A percentile compares a stretch with the other conserved stretches of the same genome.
These are phyloP conservation scores for Pestalotiopsis sp. DNA, from an alignment of 2,329 filamentous ascomycete species.

Conservation along the genomic window DNA sequence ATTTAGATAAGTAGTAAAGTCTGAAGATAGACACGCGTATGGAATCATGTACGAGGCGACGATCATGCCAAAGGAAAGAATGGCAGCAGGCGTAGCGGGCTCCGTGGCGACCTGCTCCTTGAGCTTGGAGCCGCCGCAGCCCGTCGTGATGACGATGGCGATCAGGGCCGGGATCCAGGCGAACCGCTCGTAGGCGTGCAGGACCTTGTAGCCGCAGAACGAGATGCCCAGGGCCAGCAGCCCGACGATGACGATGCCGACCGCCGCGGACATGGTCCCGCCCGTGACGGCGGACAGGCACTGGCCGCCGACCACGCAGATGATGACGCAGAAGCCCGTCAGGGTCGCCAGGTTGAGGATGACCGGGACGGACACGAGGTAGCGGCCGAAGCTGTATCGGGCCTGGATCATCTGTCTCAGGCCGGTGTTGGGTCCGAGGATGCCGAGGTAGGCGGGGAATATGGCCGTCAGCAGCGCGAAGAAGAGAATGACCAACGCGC, in stretches of 20 bases:
- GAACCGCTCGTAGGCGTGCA: slow-evolving; percentile 61
- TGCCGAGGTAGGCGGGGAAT: slow-evolving; percentile 58
- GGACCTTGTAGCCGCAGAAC: slow-evolving; percentile 59
- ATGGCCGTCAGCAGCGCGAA: slow-evolving; percentile 58
- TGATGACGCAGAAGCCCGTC: slow-evolving; percentile 64
- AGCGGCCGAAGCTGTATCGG: slow-evolving; percentile 62
- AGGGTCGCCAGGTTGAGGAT: slow-evolving; percentile 65
- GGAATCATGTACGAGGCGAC: slow-evolving; percentile 66
- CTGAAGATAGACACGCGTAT: slow-evolving; percentile 59
- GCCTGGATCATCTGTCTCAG: slow-evolving; percentile 69
- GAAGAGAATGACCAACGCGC: slow-evolving; percentile 62
- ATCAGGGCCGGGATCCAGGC: slow-evolving; percentile 58
- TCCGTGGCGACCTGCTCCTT: slow-evolving; percentile 45
- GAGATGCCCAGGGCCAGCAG: slow-evolving; percentile 60
- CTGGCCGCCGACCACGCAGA: slow-evolving; percentile 62
- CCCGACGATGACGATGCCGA: slow-evolving; percentile 63
- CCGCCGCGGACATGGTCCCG: slow-evolving; percentile 49
- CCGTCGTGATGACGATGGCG: slow-evolving; percentile 55
- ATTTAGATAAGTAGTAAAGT: slow-evolving; percentile 63
- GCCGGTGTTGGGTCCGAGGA: slow-evolving; percentile 61
- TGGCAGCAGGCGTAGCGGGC: slow-evolving; percentile 43
- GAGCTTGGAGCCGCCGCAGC: slow-evolving; percentile 53
- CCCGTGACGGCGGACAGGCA: slow-evolving; percentile 56
- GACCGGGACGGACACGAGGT: slow-evolving; percentile 60
- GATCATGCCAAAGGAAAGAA: slow-evolving; percentile 61